A percentile compares a stretch with the other conserved stretches of the same genome.
Conservation (phyloP, 805 yeast species). For the Metschnikowia corniflorae region DNA sequence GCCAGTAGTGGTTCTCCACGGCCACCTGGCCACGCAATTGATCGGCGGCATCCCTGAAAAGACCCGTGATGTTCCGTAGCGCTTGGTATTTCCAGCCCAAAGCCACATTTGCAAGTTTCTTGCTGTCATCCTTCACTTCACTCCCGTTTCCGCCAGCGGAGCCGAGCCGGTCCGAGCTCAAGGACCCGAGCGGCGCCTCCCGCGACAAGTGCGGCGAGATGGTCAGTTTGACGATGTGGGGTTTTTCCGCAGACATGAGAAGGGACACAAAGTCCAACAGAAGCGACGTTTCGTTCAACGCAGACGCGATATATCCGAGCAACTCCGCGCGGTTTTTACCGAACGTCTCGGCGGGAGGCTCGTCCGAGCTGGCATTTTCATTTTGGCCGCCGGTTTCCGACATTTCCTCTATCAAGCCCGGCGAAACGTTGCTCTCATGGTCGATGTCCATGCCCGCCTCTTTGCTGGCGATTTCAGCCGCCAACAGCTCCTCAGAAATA, state of each 20-base stretch:
- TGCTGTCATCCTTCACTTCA: conserved; percentile 13
- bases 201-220: conserved; percentile 82
- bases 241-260: conserved; percentile 73
- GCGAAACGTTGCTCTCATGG: conserved; percentile 5
- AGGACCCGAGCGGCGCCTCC: conserved; percentile 70
- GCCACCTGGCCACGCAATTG: conserved; percentile 51
- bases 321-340: conserved; percentile 51
- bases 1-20: conserved; percentile 71
- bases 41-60: conserved; percentile 49
- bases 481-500: conserved; percentile 53
- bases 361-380: conserved; percentile 12
- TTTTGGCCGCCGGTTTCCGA: neutral
- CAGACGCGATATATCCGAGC: conserved; percentile 51
- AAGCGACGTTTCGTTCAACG: conserved; percentile 84
- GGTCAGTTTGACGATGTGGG: conserved; percentile 81
- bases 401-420: neutral
- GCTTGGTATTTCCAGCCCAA: conserved; percentile 86
- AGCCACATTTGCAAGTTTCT: conserved; percentile 42
- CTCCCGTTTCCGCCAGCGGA: conserved; percentile 16
- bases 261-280: conserved; percentile 85
- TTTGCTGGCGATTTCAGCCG: conserved; percentile 39
- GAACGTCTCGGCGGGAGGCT: conserved; percentile 29
- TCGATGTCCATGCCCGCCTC: conserved; percentile 5
- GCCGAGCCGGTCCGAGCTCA: conserved; percentile 47
- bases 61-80: conserved; percentile 49